These are phyloP conservation scores for Anthoceros angustus DNA, from an alignment of 225 moss, liverwort and hornwort genomes.

Conservation along the genomic window DNA sequence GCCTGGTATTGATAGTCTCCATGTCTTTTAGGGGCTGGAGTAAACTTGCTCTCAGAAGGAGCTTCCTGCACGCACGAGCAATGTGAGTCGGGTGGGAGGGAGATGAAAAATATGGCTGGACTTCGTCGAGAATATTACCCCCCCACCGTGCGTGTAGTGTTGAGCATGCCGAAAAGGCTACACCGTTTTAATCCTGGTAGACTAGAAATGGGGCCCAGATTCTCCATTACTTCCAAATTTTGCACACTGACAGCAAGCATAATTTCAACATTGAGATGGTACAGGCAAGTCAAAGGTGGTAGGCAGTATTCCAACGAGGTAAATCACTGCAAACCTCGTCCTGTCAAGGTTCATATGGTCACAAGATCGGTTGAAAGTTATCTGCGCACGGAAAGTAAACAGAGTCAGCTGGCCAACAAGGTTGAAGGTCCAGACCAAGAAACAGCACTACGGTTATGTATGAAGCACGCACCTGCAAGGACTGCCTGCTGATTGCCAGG, in stretches of 20 bases:
- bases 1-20: slow-evolving; percentile 68
- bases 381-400: slow-evolving; percentile 20
- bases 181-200: slow-evolving; percentile 34
- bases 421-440: background rate
- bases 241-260: slow-evolving; percentile 29
- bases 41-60: slow-evolving; percentile 72
- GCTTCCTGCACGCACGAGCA: slow-evolving; percentile 48
- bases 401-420: background rate
- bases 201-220: slow-evolving; percentile 32
- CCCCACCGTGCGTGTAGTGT: slow-evolving; percentile 75
- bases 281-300: background rate
- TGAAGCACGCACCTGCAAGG: slow-evolving; percentile 59
- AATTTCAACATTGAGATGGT: background rate
- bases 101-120: too few relatives aligned
- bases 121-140: too few relatives aligned
- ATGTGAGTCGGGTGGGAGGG: too few relatives aligned
- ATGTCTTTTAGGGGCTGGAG: slow-evolving; percentile 82
- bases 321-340: slow-evolving; percentile 51
- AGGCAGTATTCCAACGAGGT: too few relatives aligned
- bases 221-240: slow-evolving; percentile 77
- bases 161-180: slow-evolving; percentile 67
- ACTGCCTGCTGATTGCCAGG: slow-evolving; percentile 48
- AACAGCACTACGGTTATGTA: too few relatives aligned
- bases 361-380: slow-evolving; percentile 70
- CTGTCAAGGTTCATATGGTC: slow-evolving; percentile 90